Conservation (phyloP, 441 rosid species). For the Adansonia grandidieri region DNA sequence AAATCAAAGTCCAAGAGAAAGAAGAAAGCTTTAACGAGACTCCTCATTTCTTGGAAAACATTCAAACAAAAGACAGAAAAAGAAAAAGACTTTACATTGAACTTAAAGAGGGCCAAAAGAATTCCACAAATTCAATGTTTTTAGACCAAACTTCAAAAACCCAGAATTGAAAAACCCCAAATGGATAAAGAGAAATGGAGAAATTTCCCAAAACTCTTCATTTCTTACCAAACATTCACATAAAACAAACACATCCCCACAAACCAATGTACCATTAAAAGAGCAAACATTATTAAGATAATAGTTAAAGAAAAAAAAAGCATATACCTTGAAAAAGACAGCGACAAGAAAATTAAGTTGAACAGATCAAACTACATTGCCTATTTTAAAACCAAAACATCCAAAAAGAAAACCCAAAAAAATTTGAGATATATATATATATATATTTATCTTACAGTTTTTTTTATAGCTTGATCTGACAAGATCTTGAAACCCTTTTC, state of each 20-base stretch:
- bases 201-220: neutral
- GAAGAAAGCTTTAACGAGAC: neutral
- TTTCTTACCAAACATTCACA: slow-evolving; percentile 5
- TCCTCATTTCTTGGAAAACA: neutral
- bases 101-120: neutral
- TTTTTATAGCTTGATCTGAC: slow-evolving; percentile 42
- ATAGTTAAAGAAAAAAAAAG: neutral
- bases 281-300: neutral
- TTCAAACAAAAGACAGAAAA: neutral
- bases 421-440: neutral
- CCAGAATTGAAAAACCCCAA: slow-evolving; percentile 18
- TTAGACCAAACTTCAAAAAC: neutral
- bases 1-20: neutral
- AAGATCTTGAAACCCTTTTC: slow-evolving; percentile 50
- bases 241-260: neutral
- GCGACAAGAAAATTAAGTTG: neutral
- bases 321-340: neutral
- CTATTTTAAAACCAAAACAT: slow-evolving; percentile 16
- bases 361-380: slow-evolving; percentile 36
- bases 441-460: slow-evolving; percentile 35
- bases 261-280: neutral
- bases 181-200: neutral
- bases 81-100: neutral
- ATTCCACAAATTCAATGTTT: neutral
- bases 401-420: slow-evolving; percentile 8